A percentile compares a stretch with the other conserved stretches of the same genome.
phyloP scores from a whole-genome alignment of 2,329 filamentous ascomycete genomes.

The Colletotrichum sp. region DNA sequence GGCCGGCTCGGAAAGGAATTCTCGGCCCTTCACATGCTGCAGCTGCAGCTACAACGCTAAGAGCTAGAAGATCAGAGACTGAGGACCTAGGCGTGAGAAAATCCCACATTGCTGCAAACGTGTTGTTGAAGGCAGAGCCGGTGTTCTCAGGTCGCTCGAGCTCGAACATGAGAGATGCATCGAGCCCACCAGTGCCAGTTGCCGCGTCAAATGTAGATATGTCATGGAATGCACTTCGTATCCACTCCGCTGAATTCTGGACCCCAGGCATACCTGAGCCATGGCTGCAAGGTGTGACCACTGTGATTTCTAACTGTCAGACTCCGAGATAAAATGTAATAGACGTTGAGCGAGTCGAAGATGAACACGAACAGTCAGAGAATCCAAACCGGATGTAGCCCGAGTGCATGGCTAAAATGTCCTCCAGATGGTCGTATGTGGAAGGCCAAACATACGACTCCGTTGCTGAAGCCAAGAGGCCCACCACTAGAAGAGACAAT shows the following conservation, averaged over 20 bases:
- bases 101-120: conserved; percentile 22
- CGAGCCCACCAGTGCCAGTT: conserved; percentile 26
- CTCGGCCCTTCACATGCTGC: conserved; percentile 23
- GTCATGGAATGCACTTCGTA: conserved; percentile 30
- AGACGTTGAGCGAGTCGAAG: neutral
- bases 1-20: conserved; percentile 26
- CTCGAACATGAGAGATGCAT: conserved; percentile 30
- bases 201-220: conserved; percentile 25
- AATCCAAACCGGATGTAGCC: conserved; percentile 22
- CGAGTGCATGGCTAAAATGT: conserved; percentile 20
- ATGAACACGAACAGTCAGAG: conserved; percentile 15
- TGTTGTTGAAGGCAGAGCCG: conserved; percentile 32
- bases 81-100: conserved; percentile 23
- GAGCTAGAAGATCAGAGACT: conserved; percentile 32
- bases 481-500: neutral
- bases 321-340: neutral
- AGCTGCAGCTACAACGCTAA: conserved; percentile 27
- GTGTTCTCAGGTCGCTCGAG: conserved; percentile 28
- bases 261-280: conserved; percentile 23
- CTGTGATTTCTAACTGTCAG: neutral
- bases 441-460: conserved; percentile 21
- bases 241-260: conserved; percentile 29
- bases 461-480: neutral
- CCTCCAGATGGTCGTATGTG: conserved; percentile 20
- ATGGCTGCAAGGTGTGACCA: conserved; percentile 16